Evolutionary conservation across 495 filamentous ascomycete genomes (phyloP).

Genomic region (Aspergillus hancockii): DNA sequence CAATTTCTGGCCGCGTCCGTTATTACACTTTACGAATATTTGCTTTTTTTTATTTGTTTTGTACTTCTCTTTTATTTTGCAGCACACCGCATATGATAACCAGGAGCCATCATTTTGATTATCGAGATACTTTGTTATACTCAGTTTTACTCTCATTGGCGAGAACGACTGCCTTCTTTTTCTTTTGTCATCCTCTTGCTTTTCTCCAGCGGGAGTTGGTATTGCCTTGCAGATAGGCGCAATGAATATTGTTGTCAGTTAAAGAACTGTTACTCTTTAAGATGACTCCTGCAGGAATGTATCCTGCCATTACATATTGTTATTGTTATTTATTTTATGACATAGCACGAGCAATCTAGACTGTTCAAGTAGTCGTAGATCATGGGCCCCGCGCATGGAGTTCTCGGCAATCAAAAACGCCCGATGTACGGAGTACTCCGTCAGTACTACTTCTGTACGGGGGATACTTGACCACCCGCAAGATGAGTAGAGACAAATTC

Average conservation of each 20-base stretch:
- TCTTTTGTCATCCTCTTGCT: slow-evolving; percentile 26
- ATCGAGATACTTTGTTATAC: slow-evolving; percentile 6
- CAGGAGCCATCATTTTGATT: slow-evolving; percentile 18
- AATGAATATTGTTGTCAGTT: slow-evolving; percentile 20
- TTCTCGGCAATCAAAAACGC: too few relatives aligned
- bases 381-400: not conserved
- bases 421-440: too few relatives aligned
- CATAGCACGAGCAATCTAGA: slow-evolving; percentile 1
- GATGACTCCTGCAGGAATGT: slow-evolving; percentile 10
- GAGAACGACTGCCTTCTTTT: slow-evolving; percentile 21
- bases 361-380: not conserved
- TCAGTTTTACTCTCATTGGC: slow-evolving; percentile 19
- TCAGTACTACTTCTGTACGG: too few relatives aligned
- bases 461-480: too few relatives aligned
- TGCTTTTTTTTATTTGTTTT: slow-evolving; percentile 7
- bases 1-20: not conserved
- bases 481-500: not conserved
- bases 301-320: slow-evolving; percentile 14
- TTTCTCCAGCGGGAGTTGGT: slow-evolving; percentile 46
- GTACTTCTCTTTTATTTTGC: not conserved
- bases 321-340: slow-evolving; percentile 6
- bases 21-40: slow-evolving; percentile 21
- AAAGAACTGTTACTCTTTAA: slow-evolving; percentile 17
- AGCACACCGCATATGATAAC: slow-evolving; percentile 28
- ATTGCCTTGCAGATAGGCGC: slow-evolving; percentile 27